These are phyloP conservation scores for Pseudocercospora macadamiae DNA, from an alignment of 2,329 filamentous ascomycete species.

Conservation along the genomic window DNA sequence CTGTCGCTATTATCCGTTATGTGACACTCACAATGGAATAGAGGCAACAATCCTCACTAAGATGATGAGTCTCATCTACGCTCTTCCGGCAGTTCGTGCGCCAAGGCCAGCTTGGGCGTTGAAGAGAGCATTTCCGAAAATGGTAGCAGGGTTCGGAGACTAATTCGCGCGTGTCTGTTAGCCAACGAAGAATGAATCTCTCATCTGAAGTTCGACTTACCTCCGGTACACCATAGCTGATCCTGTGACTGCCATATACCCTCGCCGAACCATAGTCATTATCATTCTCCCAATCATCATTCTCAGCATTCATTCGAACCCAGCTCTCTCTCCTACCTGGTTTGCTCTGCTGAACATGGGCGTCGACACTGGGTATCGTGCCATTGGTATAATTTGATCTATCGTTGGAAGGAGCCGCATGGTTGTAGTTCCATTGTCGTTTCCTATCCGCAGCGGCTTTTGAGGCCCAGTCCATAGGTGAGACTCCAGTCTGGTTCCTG, in stretches of 20 bases:
- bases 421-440: background rate
- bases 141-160: background rate
- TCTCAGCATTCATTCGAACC: background rate
- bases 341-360: background rate
- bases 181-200: background rate
- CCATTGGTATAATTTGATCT: background rate
- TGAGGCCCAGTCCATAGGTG: background rate
- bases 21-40: no score
- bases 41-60: no score
- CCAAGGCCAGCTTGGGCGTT: background rate
- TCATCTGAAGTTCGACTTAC: background rate
- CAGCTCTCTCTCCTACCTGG: background rate
- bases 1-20: no score
- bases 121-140: background rate
- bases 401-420: no score
- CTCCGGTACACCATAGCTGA: slow-evolving; percentile 1
- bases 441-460: slow-evolving; percentile 1
- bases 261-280: background rate
- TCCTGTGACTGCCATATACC: background rate
- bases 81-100: background rate
- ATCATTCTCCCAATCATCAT: background rate
- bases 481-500: background rate
- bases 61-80: no score
- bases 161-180: background rate
- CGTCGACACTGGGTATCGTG: background rate